Evolutionary conservation across 2,329 filamentous ascomycete species (phyloP).

Genomic region (Neofusicoccum kwambonambiense): DNA sequence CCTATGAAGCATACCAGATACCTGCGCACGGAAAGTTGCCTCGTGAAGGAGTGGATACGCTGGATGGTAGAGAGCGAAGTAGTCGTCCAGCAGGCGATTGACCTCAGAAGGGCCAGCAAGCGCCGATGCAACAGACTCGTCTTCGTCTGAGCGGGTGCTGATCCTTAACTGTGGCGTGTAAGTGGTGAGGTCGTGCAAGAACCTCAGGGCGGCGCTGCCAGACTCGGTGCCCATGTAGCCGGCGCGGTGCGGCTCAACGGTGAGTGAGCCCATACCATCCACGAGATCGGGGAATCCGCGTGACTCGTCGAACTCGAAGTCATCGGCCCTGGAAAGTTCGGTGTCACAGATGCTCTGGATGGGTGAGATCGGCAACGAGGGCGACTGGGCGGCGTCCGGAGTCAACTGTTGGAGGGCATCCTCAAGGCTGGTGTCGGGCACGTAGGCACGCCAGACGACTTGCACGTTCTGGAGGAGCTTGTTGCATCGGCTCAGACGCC

Average conservation of each 20-base stretch:
- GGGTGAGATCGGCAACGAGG: not conserved
- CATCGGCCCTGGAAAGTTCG: conserved; percentile 13
- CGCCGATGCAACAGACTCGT: not conserved
- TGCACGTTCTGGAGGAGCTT: not conserved
- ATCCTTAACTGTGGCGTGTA: not conserved
- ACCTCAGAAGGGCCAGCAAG: not conserved
- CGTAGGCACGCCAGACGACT: not conserved
- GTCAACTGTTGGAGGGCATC: not conserved
- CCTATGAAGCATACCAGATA: conserved; percentile 40
- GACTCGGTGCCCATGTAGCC: conserved; percentile 50
- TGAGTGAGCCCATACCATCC: conserved; percentile 19
- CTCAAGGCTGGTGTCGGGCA: not conserved
- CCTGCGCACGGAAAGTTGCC: conserved; percentile 48
- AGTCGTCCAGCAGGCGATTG: conserved; percentile 36
- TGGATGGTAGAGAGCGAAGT: conserved; percentile 48
- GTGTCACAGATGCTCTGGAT: not conserved
- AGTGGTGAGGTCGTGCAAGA: not conserved
- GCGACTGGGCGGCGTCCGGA: not conserved
- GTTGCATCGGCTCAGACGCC: not conserved
- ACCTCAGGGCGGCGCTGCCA: conserved; percentile 45
- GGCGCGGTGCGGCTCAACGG: conserved; percentile 28
- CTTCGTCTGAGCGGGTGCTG: not conserved
- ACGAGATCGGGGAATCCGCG: conserved; percentile 17
- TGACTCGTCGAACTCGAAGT: conserved; percentile 17
- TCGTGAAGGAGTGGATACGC: conserved; percentile 51